Evolutionary conservation across 2,329 filamentous ascomycete species (phyloP).

Genomic region (Alternaria brassicae): DNA sequence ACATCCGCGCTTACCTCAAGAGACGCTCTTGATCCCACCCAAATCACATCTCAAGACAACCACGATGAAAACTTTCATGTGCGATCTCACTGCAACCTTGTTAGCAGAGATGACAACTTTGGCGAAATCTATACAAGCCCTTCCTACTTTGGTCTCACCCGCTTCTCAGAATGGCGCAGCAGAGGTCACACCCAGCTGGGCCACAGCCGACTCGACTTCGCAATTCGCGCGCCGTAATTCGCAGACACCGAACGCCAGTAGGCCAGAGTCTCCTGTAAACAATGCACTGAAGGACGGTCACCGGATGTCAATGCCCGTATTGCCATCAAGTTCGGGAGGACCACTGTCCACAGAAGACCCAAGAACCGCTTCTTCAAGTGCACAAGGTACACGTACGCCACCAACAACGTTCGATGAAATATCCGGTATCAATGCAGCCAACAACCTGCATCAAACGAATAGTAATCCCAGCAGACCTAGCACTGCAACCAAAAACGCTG

Average conservation of each 20-base stretch:
- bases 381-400: slow-evolving; percentile 42
- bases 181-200: slow-evolving; percentile 42
- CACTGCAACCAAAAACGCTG: slow-evolving; percentile 61
- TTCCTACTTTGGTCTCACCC: slow-evolving; percentile 69
- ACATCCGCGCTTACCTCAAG: slow-evolving; percentile 62
- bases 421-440: slow-evolving; percentile 44
- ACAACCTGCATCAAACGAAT: slow-evolving; percentile 51
- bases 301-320: slow-evolving; percentile 82
- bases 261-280: slow-evolving; percentile 42
- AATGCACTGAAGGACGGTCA: slow-evolving; percentile 65
- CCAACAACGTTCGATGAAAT: slow-evolving; percentile 60
- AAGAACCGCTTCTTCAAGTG: slow-evolving; percentile 35
- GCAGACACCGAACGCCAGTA: slow-evolving; percentile 33
- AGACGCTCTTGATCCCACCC: slow-evolving; percentile 74
- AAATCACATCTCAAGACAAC: slow-evolving; percentile 73
- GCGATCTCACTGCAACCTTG: slow-evolving; percentile 54
- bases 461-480: slow-evolving; percentile 34
- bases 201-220: slow-evolving; percentile 33
- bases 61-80: slow-evolving; percentile 62
- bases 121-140: slow-evolving; percentile 57
- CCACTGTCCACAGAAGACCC: slow-evolving; percentile 36
- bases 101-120: slow-evolving; percentile 58
- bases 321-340: slow-evolving; percentile 51
- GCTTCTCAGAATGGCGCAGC: slow-evolving; percentile 37
- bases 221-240: slow-evolving; percentile 43